Percentiles rank a stretch among this genome's conserved stretches.
These are phyloP conservation scores for Saccharomyces uvarum DNA, from an alignment of 1,139 yeast genomes.

Conservation along the genomic window DNA sequence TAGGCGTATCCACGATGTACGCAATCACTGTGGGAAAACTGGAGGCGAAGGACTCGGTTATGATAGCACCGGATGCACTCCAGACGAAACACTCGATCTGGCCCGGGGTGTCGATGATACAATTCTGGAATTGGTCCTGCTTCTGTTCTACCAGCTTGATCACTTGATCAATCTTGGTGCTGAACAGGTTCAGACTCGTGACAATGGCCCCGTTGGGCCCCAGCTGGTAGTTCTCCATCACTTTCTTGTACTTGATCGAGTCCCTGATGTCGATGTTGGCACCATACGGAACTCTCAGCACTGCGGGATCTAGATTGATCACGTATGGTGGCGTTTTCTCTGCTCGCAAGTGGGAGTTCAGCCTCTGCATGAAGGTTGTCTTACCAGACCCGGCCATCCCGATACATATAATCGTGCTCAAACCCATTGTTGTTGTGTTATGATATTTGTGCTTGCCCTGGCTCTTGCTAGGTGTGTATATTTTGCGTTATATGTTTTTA, in stretches of 20 bases:
- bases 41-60: slow-evolving; percentile 94
- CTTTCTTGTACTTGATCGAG: slow-evolving; percentile 90
- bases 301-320: slow-evolving; percentile 94
- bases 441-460: neutral
- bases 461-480: neutral
- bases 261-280: slow-evolving; percentile 95
- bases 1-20: slow-evolving; percentile 91
- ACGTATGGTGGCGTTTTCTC: slow-evolving; percentile 70
- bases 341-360: slow-evolving; percentile 79
- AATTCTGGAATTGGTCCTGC: slow-evolving; percentile 55
- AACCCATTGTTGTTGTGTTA: slow-evolving; percentile 37
- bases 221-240: slow-evolving; percentile 83
- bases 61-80: slow-evolving; percentile 95
- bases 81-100: slow-evolving; percentile 96
- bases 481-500: neutral
- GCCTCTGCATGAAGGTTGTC: slow-evolving; percentile 93
- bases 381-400: slow-evolving; percentile 99
- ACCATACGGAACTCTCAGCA: slow-evolving; percentile 81
- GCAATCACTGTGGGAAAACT: slow-evolving; percentile 94
- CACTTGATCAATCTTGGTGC: slow-evolving; percentile 96
- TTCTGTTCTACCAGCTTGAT: slow-evolving; percentile 77
- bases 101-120: slow-evolving; percentile 95
- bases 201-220: slow-evolving; percentile 99
- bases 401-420: slow-evolving; percentile 70
- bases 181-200: slow-evolving; percentile 81